Conservation (phyloP, 1,284 basidiomycete species). For the Ceratobasidium sp. region DNA sequence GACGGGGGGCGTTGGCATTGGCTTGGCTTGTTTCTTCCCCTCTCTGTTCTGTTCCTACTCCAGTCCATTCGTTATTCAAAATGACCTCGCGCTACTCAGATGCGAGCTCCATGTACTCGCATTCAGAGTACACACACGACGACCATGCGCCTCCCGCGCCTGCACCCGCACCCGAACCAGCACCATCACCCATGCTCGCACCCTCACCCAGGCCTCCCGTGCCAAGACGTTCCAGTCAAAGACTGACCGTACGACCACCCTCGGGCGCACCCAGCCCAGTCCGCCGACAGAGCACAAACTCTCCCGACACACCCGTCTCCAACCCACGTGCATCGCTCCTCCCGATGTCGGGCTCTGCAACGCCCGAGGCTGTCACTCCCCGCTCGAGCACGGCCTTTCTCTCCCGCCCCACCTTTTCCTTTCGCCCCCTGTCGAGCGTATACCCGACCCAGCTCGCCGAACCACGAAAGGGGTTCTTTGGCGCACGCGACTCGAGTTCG, state of each 20-base stretch:
- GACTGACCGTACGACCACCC: neutral
- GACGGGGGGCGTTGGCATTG: neutral
- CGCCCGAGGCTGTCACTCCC: neutral
- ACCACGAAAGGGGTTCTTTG: neutral
- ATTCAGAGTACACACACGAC: constrained; percentile 27
- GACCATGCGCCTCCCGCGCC: neutral
- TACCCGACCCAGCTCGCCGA: neutral
- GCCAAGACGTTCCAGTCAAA: constrained; percentile 15
- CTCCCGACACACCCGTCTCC: neutral
- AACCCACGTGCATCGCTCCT: neutral
- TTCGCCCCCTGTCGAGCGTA: constrained; percentile 10
- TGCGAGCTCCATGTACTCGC: constrained; percentile 29
- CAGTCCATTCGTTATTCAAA: too few relatives aligned
- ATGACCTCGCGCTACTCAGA: constrained; percentile 10
- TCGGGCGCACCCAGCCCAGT: neutral
- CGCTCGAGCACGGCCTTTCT: neutral
- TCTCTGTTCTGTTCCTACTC: neutral
- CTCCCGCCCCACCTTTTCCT: neutral
- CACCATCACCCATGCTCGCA: too few relatives aligned
- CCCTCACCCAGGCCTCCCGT: too few relatives aligned
- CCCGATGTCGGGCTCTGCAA: neutral
- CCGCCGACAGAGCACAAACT: neutral
- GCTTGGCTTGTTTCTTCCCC: neutral
- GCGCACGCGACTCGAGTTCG: neutral
- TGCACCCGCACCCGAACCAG: neutral